phyloP scores from a whole-genome alignment of 495 filamentous ascomycete genomes.

The Durotheca rogersii region DNA sequence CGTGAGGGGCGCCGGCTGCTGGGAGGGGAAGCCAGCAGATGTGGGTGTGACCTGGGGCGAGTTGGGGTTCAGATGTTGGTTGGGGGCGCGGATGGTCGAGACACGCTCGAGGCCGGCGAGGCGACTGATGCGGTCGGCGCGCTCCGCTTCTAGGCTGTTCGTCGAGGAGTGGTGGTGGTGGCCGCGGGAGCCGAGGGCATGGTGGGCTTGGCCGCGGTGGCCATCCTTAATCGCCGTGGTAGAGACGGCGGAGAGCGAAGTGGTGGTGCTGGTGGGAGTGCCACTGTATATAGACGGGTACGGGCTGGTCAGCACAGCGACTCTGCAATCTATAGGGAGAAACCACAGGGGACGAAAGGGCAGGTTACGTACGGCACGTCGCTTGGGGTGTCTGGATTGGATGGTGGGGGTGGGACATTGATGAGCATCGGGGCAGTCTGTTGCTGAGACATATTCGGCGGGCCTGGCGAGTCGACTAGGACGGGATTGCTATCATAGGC shows the following conservation, averaged over 20 bases:
- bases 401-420: constrained; percentile 80
- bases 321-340: no score
- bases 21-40: constrained; percentile 29
- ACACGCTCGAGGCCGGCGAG: constrained; percentile 83
- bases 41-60: constrained; percentile 37
- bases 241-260: constrained; percentile 80
- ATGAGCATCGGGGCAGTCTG: constrained; percentile 65
- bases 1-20: constrained; percentile 42
- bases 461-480: background rate
- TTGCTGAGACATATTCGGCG: constrained; percentile 42
- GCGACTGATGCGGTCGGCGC: constrained; percentile 89
- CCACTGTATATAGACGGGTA: constrained; percentile 56
- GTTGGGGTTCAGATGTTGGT: constrained; percentile 35
- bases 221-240: constrained; percentile 95
- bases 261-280: constrained; percentile 86
- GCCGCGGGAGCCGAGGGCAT: constrained; percentile 49
- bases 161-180: constrained; percentile 62
- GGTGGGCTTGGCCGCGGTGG: constrained; percentile 69
- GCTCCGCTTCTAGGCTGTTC: constrained; percentile 80
- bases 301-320: constrained; percentile 6
- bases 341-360: constrained; percentile 2
- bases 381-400: constrained; percentile 83
- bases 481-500: background rate
- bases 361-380: constrained; percentile 75
- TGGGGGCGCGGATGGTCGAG: constrained; percentile 60